Evolutionary conservation across 306 rosid species (phyloP).

Genomic region (Betula pendula): DNA sequence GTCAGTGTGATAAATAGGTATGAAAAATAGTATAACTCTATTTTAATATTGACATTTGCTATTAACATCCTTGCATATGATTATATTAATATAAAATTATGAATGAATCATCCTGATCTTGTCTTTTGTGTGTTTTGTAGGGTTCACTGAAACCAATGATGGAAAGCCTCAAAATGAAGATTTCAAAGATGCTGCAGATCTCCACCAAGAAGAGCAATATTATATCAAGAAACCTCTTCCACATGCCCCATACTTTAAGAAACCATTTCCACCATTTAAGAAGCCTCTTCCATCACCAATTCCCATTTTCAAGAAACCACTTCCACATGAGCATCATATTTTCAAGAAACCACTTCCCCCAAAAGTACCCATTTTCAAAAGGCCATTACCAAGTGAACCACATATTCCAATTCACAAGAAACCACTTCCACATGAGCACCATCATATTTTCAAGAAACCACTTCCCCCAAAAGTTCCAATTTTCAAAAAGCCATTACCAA

Average conservation of each 20-base stretch:
- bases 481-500: constrained; percentile 27
- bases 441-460: constrained; percentile 6
- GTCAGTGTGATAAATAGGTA: no score
- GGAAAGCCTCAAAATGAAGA: not conserved
- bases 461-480: constrained; percentile 13
- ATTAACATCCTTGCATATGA: not conserved
- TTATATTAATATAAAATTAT: no score
- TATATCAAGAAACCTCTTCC: constrained; percentile 2
- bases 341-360: not conserved
- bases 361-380: no score
- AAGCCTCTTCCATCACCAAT: not conserved
- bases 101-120: not conserved
- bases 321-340: not conserved
- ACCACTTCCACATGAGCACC: not conserved
- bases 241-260: not conserved
- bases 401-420: no score
- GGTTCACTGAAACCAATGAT: not conserved
- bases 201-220: constrained; percentile 8
- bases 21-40: no score
- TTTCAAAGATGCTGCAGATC: not conserved
- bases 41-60: not conserved
- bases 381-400: no score
- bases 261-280: not conserved
- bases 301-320: constrained; percentile 26
- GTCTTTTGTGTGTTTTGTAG: not conserved